Evolutionary conservation across 805 yeast genomes (phyloP).

Genomic region (Cyberlindnera lachancei): DNA sequence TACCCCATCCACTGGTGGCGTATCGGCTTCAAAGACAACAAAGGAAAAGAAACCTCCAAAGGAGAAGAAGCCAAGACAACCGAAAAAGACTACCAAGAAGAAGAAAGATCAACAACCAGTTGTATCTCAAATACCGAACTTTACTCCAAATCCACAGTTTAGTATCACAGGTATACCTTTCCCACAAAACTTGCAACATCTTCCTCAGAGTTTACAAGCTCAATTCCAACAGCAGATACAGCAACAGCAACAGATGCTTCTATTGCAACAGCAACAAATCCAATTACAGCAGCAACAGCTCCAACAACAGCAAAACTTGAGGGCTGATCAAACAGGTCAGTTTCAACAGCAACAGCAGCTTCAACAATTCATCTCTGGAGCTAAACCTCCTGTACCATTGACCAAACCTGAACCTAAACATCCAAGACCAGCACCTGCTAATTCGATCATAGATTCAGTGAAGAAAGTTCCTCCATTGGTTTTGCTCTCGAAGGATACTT

Average conservation of each 20-base stretch:
- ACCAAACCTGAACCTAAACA: constrained; percentile 7
- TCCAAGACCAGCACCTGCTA: constrained; percentile 17
- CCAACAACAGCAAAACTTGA: constrained; percentile 1
- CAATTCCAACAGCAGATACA: constrained; percentile 20
- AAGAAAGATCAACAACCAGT: constrained; percentile 18
- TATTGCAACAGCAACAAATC: constrained; percentile 11
- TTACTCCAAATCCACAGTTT: constrained; percentile 13
- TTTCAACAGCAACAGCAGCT: constrained; percentile 3
- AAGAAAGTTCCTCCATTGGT: constrained; percentile 18
- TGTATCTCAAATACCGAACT: constrained; percentile 19
- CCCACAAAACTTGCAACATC: constrained; percentile 18
- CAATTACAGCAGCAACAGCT: constrained; percentile 1
- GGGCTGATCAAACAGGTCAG: too few relatives aligned
- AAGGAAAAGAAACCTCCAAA: constrained; percentile 20
- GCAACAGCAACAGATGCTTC: constrained; percentile 14
- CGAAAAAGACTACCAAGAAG: constrained; percentile 22
- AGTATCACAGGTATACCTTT: constrained; percentile 14
- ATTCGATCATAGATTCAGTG: constrained; percentile 16
- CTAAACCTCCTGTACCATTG: neutral
- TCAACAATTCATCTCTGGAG: neutral
- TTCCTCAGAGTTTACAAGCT: constrained; percentile 16
- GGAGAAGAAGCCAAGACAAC: constrained; percentile 22
- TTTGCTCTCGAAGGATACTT: constrained; percentile 20
- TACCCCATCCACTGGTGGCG: too few relatives aligned
- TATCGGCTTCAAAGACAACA: constrained; percentile 9